Evolutionary conservation across 2,329 filamentous ascomycete species (phyloP).

Genomic region (Calonectria pseudoturangicola): DNA sequence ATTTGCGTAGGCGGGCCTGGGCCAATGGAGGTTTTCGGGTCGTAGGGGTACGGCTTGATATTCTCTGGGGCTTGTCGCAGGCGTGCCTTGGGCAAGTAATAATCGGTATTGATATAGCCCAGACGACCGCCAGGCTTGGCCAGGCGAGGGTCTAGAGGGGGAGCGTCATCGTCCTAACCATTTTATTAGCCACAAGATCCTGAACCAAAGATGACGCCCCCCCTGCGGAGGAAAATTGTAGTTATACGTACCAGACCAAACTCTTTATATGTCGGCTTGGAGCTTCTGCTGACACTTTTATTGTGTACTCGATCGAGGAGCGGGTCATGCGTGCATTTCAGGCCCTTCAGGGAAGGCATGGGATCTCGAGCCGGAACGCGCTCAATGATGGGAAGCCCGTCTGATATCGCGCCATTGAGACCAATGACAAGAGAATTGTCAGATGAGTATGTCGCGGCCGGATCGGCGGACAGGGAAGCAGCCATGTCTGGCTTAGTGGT

Average conservation of each 20-base stretch:
- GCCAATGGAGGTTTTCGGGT: constrained; percentile 88
- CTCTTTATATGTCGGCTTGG: constrained; percentile 77
- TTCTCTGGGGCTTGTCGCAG: constrained; percentile 85
- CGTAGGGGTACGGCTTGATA: constrained; percentile 87
- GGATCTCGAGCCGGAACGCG: constrained; percentile 76
- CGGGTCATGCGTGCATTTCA: constrained; percentile 78
- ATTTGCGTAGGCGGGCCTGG: constrained; percentile 93
- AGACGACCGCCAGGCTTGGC: constrained; percentile 77
- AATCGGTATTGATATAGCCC: constrained; percentile 81
- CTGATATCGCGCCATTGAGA: constrained; percentile 59
- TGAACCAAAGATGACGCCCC: constrained; percentile 77
- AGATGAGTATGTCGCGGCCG: constrained; percentile 53
- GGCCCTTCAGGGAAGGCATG: constrained; percentile 71
- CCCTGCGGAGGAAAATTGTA: constrained; percentile 65
- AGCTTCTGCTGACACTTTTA: constrained; percentile 72
- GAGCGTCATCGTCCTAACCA: constrained; percentile 86
- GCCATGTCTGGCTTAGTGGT: constrained; percentile 73
- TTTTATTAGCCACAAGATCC: constrained; percentile 74
- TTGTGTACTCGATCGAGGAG: constrained; percentile 70
- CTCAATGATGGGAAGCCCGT: constrained; percentile 58
- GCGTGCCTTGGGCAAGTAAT: constrained; percentile 82
- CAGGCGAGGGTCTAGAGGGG: constrained; percentile 88
- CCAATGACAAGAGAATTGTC: constrained; percentile 55
- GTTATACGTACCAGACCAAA: constrained; percentile 80
- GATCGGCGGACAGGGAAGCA: constrained; percentile 69